Conservation (phyloP, 2,329 filamentous ascomycete species). For the Proliferodiscus dingleyae region DNA sequence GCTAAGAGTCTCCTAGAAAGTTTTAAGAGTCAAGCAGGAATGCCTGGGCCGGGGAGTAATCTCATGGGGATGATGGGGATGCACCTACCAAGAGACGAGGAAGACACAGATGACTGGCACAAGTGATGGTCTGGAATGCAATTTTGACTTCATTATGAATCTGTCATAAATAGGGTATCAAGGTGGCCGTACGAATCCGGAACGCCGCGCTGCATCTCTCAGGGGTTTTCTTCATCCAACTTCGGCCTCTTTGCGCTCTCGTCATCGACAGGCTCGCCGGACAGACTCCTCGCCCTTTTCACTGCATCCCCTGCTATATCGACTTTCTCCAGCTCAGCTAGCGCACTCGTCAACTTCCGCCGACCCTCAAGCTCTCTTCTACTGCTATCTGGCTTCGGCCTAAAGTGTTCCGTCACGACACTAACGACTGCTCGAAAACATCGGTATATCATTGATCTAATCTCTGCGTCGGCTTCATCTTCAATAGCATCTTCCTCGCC, state of each 20-base stretch:
- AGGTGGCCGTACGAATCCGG: conserved; percentile 6
- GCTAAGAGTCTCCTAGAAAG: conserved; percentile 88
- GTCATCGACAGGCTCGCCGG: conserved; percentile 4
- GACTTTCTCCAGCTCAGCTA: conserved; percentile 41
- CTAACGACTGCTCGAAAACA: conserved; percentile 51
- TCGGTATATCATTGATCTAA: conserved; percentile 51
- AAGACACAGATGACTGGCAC: conserved; percentile 22
- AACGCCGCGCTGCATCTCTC: conserved; percentile 18
- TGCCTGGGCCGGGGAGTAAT: conserved; percentile 82
- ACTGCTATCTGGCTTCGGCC: conserved; percentile 44
- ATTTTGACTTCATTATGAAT: conserved; percentile 12
- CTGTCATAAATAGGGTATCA: conserved; percentile 18
- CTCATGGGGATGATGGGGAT: conserved; percentile 83
- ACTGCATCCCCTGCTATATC: conserved; percentile 15
- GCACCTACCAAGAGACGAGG: conserved; percentile 73
- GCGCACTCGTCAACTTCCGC: conserved; percentile 43
- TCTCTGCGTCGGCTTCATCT: conserved; percentile 38
- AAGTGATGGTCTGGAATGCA: neutral
- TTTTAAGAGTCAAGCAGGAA: conserved; percentile 84
- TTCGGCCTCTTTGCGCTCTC: conserved; percentile 22
- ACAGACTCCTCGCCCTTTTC: conserved; percentile 23
- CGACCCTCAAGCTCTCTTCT: conserved; percentile 49
- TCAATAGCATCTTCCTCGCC: conserved; percentile 35
- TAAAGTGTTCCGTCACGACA: conserved; percentile 52
- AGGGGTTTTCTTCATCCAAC: conserved; percentile 8